phyloP scores from a whole-genome alignment of 2,329 filamentous ascomycete genomes.

The Colletotrichum tropicicola region DNA sequence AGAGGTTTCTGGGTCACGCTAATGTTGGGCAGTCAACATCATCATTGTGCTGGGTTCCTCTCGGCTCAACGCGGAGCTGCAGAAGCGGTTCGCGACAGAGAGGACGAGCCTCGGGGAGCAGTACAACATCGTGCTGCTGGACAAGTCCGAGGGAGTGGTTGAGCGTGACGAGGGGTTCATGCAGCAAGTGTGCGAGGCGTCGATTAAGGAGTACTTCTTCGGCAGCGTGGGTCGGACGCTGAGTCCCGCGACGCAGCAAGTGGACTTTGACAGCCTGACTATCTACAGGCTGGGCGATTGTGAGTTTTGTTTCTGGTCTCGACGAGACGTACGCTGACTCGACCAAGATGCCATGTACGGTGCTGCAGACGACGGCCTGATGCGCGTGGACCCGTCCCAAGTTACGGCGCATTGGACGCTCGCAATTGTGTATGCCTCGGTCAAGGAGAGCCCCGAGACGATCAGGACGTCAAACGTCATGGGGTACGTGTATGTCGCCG shows the following conservation, averaged over 20 bases:
- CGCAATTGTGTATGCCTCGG: conserved; percentile 82
- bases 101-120: conserved; percentile 69
- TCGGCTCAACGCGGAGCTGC: conserved; percentile 77
- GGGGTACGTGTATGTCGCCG: conserved; percentile 92
- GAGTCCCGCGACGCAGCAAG: conserved; percentile 86
- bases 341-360: conserved; percentile 39
- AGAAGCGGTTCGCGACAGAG: conserved; percentile 69
- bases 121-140: conserved; percentile 79
- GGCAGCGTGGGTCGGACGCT: conserved; percentile 80
- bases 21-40: conserved; percentile 73
- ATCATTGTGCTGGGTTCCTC: conserved; percentile 86
- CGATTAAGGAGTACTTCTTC: conserved; percentile 95
- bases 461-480: conserved; percentile 85
- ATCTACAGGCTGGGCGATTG: conserved; percentile 76
- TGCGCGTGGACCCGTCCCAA: conserved; percentile 71
- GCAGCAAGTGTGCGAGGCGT: conserved; percentile 76
- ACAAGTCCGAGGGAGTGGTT: conserved; percentile 87
- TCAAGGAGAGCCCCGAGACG: conserved; percentile 73
- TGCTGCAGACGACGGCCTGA: conserved; percentile 55
- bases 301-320: conserved; percentile 42
- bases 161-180: conserved; percentile 79
- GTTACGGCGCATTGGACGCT: conserved; percentile 83
- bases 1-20: not conserved
- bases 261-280: conserved; percentile 78
- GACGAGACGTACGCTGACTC: not conserved